These are phyloP conservation scores for Austroboletus sp. DNA, from an alignment of 1,284 basidiomycete species.

Conservation along the genomic window DNA sequence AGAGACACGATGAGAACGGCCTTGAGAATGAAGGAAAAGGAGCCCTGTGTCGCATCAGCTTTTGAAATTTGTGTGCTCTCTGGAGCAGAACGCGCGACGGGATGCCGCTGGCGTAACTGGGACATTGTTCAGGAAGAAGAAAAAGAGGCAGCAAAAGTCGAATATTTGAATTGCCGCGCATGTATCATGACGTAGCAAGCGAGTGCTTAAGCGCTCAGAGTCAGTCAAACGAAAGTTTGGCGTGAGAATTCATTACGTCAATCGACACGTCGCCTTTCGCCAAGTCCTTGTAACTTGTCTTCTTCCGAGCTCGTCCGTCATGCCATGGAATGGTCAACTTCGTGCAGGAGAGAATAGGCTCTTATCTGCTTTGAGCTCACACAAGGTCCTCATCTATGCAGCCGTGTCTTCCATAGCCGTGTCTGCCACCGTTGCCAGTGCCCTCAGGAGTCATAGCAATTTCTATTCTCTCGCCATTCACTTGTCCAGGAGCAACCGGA, in stretches of 20 bases:
- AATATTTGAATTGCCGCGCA: neutral
- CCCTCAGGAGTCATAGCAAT: constrained; percentile 79
- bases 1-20: constrained; percentile 7
- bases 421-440: constrained; percentile 66
- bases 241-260: constrained; percentile 1
- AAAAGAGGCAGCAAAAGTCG: neutral
- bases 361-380: constrained; percentile 47
- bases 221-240: no score
- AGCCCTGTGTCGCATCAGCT: neutral
- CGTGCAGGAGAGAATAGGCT: constrained; percentile 39
- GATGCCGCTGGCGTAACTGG: constrained; percentile 13
- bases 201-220: neutral
- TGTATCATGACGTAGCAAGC: neutral
- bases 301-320: constrained; percentile 6
- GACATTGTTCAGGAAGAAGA: constrained; percentile 7
- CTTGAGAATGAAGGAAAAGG: neutral
- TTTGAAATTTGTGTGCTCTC: neutral
- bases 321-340: constrained; percentile 33
- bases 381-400: constrained; percentile 65
- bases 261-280: constrained; percentile 11
- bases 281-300: neutral
- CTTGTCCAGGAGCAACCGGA: constrained; percentile 86
- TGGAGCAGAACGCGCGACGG: neutral
- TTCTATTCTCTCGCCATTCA: constrained; percentile 92
- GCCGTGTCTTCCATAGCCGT: constrained; percentile 66